Evolutionary conservation across 129 eudicot genomes (phyloP).

Genomic region (Flaveria trinervia): DNA sequence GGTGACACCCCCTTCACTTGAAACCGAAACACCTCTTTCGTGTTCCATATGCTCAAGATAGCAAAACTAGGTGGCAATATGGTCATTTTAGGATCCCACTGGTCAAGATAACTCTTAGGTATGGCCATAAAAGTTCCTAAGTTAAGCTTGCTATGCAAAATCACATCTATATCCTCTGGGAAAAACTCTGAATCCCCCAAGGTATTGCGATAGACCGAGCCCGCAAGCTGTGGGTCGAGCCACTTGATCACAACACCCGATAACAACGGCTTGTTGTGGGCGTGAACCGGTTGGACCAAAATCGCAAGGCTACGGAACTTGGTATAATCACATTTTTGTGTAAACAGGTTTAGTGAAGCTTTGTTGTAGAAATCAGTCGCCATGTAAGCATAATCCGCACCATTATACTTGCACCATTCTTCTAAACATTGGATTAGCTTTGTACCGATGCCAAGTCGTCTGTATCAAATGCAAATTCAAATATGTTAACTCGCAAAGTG

Average conservation of each 20-base stretch:
- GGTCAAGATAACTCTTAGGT: slow-evolving; percentile 36
- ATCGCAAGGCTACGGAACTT: slow-evolving; percentile 12
- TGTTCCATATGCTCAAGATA: slow-evolving; percentile 69
- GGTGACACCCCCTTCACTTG: slow-evolving; percentile 13
- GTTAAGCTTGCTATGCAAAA: slow-evolving; percentile 51
- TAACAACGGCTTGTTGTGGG: slow-evolving; percentile 12
- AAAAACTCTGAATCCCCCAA: slow-evolving; percentile 7
- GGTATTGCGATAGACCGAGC: background rate
- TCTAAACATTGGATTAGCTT: slow-evolving; percentile 36
- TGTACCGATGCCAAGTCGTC: slow-evolving; percentile 9
- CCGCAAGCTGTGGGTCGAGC: background rate
- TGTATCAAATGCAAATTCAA: background rate
- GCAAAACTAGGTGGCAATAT: slow-evolving; percentile 55
- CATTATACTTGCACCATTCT: slow-evolving; percentile 61
- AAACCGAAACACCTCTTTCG: slow-evolving; percentile 50
- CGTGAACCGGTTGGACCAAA: slow-evolving; percentile 14
- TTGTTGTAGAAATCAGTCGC: slow-evolving; percentile 61
- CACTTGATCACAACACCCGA: slow-evolving; percentile 3
- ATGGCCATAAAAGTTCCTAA: slow-evolving; percentile 74
- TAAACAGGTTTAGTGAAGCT: slow-evolving; percentile 51
- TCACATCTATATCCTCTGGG: slow-evolving; percentile 25
- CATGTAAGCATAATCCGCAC: slow-evolving; percentile 65
- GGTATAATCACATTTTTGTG: slow-evolving; percentile 7
- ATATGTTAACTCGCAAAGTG: background rate
- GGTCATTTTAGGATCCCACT: slow-evolving; percentile 46